phyloP scores from a whole-genome alignment of 441 rosid species.

The Jatropha podagrica region DNA sequence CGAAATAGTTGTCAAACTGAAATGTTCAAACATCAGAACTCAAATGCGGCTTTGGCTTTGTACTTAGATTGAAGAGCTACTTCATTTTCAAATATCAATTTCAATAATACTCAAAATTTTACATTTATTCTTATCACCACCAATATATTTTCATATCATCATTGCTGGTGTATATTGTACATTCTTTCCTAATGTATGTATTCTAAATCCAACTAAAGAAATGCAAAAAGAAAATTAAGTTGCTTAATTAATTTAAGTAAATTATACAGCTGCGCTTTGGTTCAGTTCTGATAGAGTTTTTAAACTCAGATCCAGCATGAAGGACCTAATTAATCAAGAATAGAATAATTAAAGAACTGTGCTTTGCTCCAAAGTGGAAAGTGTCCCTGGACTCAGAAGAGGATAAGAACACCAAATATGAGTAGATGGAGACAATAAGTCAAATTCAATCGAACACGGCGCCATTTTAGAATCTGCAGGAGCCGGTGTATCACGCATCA shows the following conservation, averaged over 20 bases:
- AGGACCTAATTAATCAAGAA: not conserved
- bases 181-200: not conserved
- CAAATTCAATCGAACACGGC: conserved; percentile 33
- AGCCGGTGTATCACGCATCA: conserved; percentile 24
- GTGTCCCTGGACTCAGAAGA: conserved; percentile 59
- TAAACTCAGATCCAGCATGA: too few species aligned
- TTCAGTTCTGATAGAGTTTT: too few species aligned
- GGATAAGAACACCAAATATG: conserved; percentile 55
- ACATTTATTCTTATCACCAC: too few species aligned
- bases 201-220: not conserved
- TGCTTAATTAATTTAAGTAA: not conserved
- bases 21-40: too few species aligned
- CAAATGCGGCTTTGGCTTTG: too few species aligned
- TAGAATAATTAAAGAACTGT: conserved; percentile 26
- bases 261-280: not conserved
- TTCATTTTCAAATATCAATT: too few species aligned
- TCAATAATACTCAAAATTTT: too few species aligned
- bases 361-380: conserved; percentile 44
- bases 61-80: too few species aligned
- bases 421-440: conserved; percentile 47
- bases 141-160: too few species aligned
- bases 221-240: not conserved
- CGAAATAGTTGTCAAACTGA: too few species aligned
- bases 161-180: not conserved
- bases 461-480: conserved; percentile 21